A percentile compares a stretch with the other conserved stretches of the same genome.
Conservation (phyloP, 345 rosid genomes). For the Salix purpurea region DNA sequence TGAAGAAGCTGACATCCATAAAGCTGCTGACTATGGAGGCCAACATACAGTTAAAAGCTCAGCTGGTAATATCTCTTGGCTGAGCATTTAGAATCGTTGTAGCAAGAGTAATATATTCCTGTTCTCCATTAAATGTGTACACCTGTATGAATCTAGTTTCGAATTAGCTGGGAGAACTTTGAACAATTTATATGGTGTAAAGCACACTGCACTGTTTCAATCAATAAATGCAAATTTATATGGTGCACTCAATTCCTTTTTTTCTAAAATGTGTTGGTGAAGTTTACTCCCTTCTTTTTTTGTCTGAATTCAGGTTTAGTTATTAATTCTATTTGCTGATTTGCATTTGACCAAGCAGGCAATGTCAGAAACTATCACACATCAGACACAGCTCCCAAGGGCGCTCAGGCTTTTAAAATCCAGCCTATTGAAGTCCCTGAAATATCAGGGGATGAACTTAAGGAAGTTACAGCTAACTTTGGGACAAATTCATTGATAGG, state of each 20-base stretch:
- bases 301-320: neutral
- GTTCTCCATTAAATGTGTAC: neutral
- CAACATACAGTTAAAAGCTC: constrained; percentile 49
- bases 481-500: constrained; percentile 67
- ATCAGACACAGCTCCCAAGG: constrained; percentile 52
- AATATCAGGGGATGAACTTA: constrained; percentile 47
- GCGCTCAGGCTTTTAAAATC: constrained; percentile 48
- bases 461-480: constrained; percentile 60
- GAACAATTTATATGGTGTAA: neutral
- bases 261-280: neutral
- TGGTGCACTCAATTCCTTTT: neutral
- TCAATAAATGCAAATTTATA: neutral
- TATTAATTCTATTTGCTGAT: neutral
- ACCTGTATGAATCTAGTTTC: no score
- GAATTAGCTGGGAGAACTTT: neutral
- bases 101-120: neutral
- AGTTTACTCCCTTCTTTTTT: neutral
- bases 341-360: constrained; percentile 30
- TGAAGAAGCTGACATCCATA: constrained; percentile 61
- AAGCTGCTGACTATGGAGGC: constrained; percentile 64
- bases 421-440: constrained; percentile 72
- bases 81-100: neutral
- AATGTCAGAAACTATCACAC: constrained; percentile 40
- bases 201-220: neutral
- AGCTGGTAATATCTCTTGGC: constrained; percentile 43